phyloP scores from a whole-genome alignment of 2,329 filamentous ascomycete genomes.

The Fusarium sp. region DNA sequence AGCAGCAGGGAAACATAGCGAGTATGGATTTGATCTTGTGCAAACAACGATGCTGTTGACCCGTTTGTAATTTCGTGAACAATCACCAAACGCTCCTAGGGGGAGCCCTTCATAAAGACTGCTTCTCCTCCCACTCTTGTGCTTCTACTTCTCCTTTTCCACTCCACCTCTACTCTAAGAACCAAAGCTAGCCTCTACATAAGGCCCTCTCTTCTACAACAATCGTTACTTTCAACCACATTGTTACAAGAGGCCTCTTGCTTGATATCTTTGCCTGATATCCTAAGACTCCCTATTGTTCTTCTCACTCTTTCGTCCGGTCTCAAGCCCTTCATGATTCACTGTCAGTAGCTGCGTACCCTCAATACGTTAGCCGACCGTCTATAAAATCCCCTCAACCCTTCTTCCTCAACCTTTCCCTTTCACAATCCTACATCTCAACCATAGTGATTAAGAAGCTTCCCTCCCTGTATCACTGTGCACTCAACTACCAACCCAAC shows the following conservation, averaged over 20 bases:
- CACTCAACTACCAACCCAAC: neutral
- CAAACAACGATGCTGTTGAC: conserved; percentile 25
- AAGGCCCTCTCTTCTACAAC: neutral
- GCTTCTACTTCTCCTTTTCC: conserved; percentile 4
- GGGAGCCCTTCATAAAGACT: conserved; percentile 16
- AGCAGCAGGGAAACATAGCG: conserved; percentile 1
- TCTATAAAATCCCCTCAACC: neutral
- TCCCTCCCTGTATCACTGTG: neutral
- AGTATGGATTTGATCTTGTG: conserved; percentile 9
- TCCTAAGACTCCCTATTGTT: neutral
- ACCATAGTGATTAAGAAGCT: conserved; percentile 20
- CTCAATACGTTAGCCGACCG: neutral
- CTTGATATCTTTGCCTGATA: neutral
- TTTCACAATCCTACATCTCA: neutral
- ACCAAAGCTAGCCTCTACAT: neutral
- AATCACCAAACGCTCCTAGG: conserved; percentile 9
- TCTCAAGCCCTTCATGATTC: conserved; percentile 1
- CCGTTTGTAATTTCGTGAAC: conserved; percentile 25
- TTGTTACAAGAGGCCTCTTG: neutral
- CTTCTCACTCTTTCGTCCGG: conserved; percentile 11
- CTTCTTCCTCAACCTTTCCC: neutral
- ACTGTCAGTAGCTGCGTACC: neutral
- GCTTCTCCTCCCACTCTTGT: conserved; percentile 4
- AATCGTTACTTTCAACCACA: neutral
- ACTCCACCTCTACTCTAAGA: conserved; percentile 5